These are phyloP conservation scores for Gloeostereum incarnatum DNA, from an alignment of 768 basidiomycete species.

Conservation along the genomic window DNA sequence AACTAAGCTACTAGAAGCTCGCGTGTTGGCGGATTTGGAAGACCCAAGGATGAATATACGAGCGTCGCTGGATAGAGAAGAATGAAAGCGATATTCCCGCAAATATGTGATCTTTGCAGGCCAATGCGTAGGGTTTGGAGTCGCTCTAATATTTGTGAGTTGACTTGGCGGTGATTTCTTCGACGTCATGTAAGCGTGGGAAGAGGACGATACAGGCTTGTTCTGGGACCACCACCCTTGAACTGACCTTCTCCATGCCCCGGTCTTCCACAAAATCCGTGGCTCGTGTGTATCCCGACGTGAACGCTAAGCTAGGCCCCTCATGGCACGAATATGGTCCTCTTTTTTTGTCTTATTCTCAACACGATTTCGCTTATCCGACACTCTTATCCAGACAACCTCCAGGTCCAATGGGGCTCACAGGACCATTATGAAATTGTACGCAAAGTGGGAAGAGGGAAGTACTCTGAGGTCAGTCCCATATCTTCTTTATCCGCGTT, in stretches of 20 bases:
- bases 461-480: slow-evolving; percentile 78
- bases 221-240: too few species aligned
- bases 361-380: too few species aligned
- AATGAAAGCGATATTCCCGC: slow-evolving; percentile 39
- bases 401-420: slow-evolving; percentile 95
- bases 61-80: slow-evolving; percentile 39
- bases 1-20: slow-evolving; percentile 16
- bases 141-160: slow-evolving; percentile 8
- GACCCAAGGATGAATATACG: slow-evolving; percentile 26
- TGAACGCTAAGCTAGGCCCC: slow-evolving; percentile 79
- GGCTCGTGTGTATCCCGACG: slow-evolving; percentile 81
- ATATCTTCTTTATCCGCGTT: slow-evolving; percentile 4
- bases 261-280: slow-evolving; percentile 70
- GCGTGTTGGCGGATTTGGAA: slow-evolving; percentile 8
- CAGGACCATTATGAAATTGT: slow-evolving; percentile 99
- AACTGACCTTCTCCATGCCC: slow-evolving; percentile 43
- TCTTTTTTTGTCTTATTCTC: slow-evolving; percentile 13
- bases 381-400: slow-evolving; percentile 71
- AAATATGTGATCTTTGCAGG: slow-evolving; percentile 50
- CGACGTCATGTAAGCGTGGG: too few species aligned
- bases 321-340: slow-evolving; percentile 95
- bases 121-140: slow-evolving; percentile 31
- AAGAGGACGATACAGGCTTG: too few species aligned
- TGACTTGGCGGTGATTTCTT: too few species aligned
- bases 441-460: slow-evolving; percentile 90